phyloP scores from a whole-genome alignment of 306 rosid genomes.

The Cucurbita ficifolia region DNA sequence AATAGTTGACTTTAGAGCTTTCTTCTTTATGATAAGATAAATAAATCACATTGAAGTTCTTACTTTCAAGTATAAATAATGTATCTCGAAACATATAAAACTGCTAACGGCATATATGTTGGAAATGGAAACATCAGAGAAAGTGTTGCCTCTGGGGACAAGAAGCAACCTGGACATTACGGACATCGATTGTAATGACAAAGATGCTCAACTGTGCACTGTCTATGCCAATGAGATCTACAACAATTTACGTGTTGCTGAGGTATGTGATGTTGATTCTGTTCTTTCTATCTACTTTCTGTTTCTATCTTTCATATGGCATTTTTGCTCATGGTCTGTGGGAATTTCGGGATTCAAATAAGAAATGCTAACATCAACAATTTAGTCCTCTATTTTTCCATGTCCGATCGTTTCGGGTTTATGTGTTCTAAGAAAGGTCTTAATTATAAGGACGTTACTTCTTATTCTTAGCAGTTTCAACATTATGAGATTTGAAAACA shows the following conservation, averaged over 20 bases:
- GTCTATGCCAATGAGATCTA: slow-evolving; percentile 68
- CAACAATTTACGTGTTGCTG: slow-evolving; percentile 41
- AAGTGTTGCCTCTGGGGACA: slow-evolving; percentile 17
- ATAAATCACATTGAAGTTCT: slow-evolving; percentile 4
- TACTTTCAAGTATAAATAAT: neutral
- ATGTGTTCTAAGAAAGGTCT: neutral
- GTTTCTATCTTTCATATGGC: neutral
- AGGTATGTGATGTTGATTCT: slow-evolving; percentile 37
- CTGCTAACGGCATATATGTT: neutral
- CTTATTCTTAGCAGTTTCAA: neutral
- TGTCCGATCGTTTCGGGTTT: neutral
- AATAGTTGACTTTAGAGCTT: neutral
- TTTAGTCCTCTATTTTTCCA: neutral
- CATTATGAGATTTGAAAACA: neutral
- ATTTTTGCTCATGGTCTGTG: neutral
- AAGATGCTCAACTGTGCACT: slow-evolving; percentile 56
- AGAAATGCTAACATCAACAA: neutral
- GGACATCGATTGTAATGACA: slow-evolving; percentile 53
- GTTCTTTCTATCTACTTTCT: slow-evolving; percentile 1
- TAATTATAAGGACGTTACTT: neutral
- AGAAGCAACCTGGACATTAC: slow-evolving; percentile 23
- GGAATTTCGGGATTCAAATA: neutral
- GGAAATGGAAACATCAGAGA: slow-evolving; percentile 21
- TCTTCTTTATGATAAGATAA: neutral
- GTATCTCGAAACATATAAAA: neutral